Base-by-base conservation (phyloP, 257 asterid species). In the Jacaranda copaia region DNA sequence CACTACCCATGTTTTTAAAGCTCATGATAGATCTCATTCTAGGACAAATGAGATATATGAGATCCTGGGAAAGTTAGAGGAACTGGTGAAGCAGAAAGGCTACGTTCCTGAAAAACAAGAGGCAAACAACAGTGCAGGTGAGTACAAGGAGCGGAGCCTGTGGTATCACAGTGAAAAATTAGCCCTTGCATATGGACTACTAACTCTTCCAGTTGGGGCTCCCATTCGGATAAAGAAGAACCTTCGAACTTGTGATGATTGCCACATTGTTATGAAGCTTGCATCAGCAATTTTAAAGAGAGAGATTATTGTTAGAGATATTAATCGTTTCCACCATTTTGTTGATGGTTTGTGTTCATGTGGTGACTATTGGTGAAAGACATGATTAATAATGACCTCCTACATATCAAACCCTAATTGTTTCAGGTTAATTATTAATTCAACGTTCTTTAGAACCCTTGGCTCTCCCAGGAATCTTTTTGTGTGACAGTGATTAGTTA, bases 191-290 rank as follows among this genome's bases (percentile, higher is more conserved):
- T 87, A 74, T 78, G 88, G 87, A 57, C 52, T 87, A 9, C 72
- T 87, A 18, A 67, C 32, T 40, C 78, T 84, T 72, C 90, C 87
- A 0, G 70, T 40, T 75, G 87, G 82, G 55, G 84, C 87, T 71
- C 86, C 87, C n/a, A 80, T 83, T 79, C 76, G 83, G 40, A 87
- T 82, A 58, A 84, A 84, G 81, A 87, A 87, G 80, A 87, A 87
- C 53, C 83, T 82, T 8, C 79, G 87, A 75, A 87, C 88, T 48
- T 84, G 88, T 70, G 79, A 71, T 12, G 81, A 84, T 57, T 82
- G 87, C 49, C 90, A 80, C 65, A 49, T 78, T 25, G 85, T 84
- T 42, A 81, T 86, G 88, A 84, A 84, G 85, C 77, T 79, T 63
- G 88, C 83, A 25, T 87, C 90, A 6, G 82, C 60, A 52, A 72